Conservation (phyloP, 768 basidiomycete genomes). For the Auriscalpium orientale region DNA sequence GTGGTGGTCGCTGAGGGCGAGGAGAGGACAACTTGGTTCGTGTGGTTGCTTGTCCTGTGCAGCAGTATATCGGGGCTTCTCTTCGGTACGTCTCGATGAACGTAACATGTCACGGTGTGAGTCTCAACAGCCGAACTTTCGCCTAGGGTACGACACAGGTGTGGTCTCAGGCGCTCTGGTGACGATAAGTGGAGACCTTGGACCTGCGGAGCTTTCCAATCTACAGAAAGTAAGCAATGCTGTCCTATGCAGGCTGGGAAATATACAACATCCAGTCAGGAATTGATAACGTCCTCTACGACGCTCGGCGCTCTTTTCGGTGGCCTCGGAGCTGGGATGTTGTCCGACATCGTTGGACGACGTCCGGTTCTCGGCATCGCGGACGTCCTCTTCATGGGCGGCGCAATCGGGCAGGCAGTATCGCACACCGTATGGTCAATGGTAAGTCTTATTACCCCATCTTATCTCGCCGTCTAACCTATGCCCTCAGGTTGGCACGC, state of each 20-base stretch:
- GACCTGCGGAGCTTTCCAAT: slow-evolving; percentile 45
- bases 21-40: slow-evolving; percentile 61
- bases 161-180: slow-evolving; percentile 78
- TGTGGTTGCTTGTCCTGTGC: slow-evolving; percentile 69
- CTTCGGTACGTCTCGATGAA: slow-evolving; percentile 44
- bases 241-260: neutral
- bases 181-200: slow-evolving; percentile 60
- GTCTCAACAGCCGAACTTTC: neutral
- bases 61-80: slow-evolving; percentile 72
- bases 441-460: slow-evolving; percentile 29
- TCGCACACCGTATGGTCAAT: slow-evolving; percentile 65
- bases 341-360: slow-evolving; percentile 67
- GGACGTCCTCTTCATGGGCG: slow-evolving; percentile 67
- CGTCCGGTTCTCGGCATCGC: slow-evolving; percentile 57
- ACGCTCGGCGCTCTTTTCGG: slow-evolving; percentile 73
- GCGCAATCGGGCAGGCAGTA: slow-evolving; percentile 64
- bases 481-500: slow-evolving; percentile 47
- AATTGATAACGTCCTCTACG: slow-evolving; percentile 74
- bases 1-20: slow-evolving; percentile 58
- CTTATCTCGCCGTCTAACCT: neutral
- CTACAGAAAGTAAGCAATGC: slow-evolving; percentile 47
- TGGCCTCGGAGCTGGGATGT: slow-evolving; percentile 59
- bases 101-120: neutral
- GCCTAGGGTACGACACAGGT: slow-evolving; percentile 65
- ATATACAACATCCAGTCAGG: slow-evolving; percentile 30